These are phyloP conservation scores for Coemansia sp. DNA, from an alignment of 192 early-diverging fungal genomes.

Conservation along the genomic window DNA sequence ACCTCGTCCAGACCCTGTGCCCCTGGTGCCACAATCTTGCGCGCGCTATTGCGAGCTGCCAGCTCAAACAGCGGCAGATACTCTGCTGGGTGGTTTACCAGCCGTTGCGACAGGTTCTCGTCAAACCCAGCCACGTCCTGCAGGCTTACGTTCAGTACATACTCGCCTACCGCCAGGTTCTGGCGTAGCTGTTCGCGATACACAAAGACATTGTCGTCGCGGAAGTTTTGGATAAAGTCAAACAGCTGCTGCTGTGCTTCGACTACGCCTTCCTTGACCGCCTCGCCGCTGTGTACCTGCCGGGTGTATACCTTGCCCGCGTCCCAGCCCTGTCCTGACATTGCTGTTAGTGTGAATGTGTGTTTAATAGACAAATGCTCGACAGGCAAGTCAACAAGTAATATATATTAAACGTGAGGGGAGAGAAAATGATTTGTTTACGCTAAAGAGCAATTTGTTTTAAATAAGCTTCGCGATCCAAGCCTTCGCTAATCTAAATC, in stretches of 20 bases:
- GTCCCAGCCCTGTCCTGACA: conserved; percentile 80
- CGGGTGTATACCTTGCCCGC: conserved; percentile 72
- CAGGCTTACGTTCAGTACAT: conserved; percentile 85
- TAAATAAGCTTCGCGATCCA: not conserved
- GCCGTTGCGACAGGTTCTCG: conserved; percentile 76
- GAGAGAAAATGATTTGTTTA: conserved; percentile 1
- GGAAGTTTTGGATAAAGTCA: conserved; percentile 85
- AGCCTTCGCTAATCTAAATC: not conserved
- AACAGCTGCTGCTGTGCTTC: conserved; percentile 68
- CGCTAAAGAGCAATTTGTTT: not conserved
- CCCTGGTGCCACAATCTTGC: conserved; percentile 65
- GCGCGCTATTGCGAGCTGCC: conserved; percentile 76
- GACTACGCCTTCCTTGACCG: conserved; percentile 58
- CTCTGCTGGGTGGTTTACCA: conserved; percentile 78
- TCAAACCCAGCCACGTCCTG: conserved; percentile 81
- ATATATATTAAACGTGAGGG: not conserved
- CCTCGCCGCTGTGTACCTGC: conserved; percentile 63
- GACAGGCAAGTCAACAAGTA: not conserved
- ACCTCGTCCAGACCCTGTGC: conserved; percentile 59
- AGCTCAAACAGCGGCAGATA: conserved; percentile 88
- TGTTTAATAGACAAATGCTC: not conserved
- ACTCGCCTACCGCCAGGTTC: conserved; percentile 74
- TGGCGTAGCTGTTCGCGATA: conserved; percentile 92
- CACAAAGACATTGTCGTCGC: conserved; percentile 78
- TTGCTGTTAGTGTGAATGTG: conserved; percentile 3